Percentiles rank a stretch among this genome's conserved stretches.
Evolutionary conservation across 2,329 filamentous ascomycete genomes (phyloP).

Genomic region (Penicillium capsulatum): DNA sequence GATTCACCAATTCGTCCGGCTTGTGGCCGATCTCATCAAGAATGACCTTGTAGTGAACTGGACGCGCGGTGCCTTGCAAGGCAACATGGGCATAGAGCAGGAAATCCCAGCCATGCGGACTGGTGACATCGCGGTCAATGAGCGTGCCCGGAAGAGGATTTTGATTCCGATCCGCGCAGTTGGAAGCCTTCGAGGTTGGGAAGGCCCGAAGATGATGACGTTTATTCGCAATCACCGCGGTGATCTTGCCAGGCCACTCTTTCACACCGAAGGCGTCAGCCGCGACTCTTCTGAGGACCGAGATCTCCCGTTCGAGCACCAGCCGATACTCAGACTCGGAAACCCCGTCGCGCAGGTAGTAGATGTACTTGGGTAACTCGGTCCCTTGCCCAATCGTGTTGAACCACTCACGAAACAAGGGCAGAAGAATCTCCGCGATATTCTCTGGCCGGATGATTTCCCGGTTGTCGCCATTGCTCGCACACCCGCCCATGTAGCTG

Average conservation of each 20-base stretch:
- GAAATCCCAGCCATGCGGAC: constrained; percentile 87
- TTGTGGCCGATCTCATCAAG: constrained; percentile 70
- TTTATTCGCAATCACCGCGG: constrained; percentile 85
- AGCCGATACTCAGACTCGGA: constrained; percentile 79
- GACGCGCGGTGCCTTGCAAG: constrained; percentile 89
- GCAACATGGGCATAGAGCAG: constrained; percentile 69
- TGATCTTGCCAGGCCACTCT: constrained; percentile 60
- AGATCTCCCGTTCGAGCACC: constrained; percentile 74
- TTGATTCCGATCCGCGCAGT: constrained; percentile 63
- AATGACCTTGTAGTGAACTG: constrained; percentile 88
- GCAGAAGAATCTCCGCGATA: constrained; percentile 61
- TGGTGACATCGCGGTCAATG: constrained; percentile 84
- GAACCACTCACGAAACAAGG: constrained; percentile 63
- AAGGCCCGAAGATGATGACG: constrained; percentile 94
- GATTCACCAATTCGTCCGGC: constrained; percentile 69
- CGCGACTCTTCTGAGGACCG: constrained; percentile 8
- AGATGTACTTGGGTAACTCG: constrained; percentile 8
- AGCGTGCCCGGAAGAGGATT: constrained; percentile 84
- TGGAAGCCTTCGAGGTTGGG: constrained; percentile 54
- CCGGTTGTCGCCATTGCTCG: constrained; percentile 76
- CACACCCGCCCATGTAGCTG: constrained; percentile 72
- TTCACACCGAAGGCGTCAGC: constrained; percentile 6
- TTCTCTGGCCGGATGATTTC: constrained; percentile 73
- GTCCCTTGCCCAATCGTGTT: constrained; percentile 50
- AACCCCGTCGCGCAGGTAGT: constrained; percentile 88